Base-by-base conservation (phyloP, 371 early-diverging fungal species). In the Mortierella sp. region DNA sequence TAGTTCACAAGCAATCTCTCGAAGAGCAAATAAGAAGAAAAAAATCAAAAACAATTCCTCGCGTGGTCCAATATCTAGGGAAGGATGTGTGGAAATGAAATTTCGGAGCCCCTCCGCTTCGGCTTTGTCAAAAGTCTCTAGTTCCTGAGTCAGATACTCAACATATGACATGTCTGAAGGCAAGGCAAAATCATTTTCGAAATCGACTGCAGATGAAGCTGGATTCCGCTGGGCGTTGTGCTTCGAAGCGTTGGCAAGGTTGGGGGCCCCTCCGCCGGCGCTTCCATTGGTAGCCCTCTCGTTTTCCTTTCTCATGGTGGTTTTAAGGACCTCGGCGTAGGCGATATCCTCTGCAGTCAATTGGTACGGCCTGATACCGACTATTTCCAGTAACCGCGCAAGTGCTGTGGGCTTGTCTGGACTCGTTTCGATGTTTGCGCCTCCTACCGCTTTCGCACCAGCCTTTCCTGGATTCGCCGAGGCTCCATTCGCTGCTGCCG, bases 11-110 rank as follows among this genome's bases (percentile, higher is more conserved):
- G 92, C 89, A 7, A 87, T 85, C 64, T 91, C 90, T 6, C 90
- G 88, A 63, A 91, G 69, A 0, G 90, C 88, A 67, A 90, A 90
- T 15, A 90, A 80, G 52, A 90, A 91, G 67, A 89, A 91, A 67
- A 91, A 91, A 22, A 91, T 89, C 59, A 91, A 74, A 61, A 89
- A 91, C 3, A 89, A 64, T 50, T 91, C 90, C 65, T 90, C 90
- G 6, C 89, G 84, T 40, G 87, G 87, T 8, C 89, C 88, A 0
- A 89, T 72, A 67, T 89, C 89, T 59, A 90, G 57, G 0, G 84
- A 66, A 4, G 82, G 82, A 40, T 81, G 82, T 24, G 76, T 63
- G 0, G 82, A 43, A 60, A 81, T 80, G 57, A 74, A 78, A 53
- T 76, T 67, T 10, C 74, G 71, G 1, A 79, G 79, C 32, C 80